These are phyloP conservation scores for Cordyceps fumosorosea DNA, from an alignment of 2,329 filamentous ascomycete genomes.

Conservation along the genomic window DNA sequence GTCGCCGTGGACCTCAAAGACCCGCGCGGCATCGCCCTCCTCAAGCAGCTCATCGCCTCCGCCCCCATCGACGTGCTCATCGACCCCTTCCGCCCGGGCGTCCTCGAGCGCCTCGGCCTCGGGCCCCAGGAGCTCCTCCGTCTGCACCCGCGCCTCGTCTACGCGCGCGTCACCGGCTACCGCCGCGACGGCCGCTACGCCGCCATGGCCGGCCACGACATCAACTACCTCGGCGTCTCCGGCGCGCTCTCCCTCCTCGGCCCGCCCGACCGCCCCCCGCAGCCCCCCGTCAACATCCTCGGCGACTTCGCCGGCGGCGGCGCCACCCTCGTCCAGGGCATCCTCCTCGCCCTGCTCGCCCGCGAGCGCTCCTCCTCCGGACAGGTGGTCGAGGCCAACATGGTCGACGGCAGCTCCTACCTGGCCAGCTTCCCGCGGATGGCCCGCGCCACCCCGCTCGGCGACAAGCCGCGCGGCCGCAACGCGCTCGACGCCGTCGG, in stretches of 20 bases:
- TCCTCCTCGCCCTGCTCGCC: constrained; percentile 71
- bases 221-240: constrained; percentile 89
- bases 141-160: constrained; percentile 68
- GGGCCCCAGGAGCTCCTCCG: constrained; percentile 61
- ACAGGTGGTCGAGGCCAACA: constrained; percentile 91
- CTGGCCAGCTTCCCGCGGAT: constrained; percentile 73
- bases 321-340: constrained; percentile 71
- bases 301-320: constrained; percentile 91
- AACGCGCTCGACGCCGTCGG: constrained; percentile 74
- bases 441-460: constrained; percentile 54
- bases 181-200: constrained; percentile 78
- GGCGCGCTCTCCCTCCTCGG: constrained; percentile 76
- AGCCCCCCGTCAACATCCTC: constrained; percentile 75
- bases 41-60: constrained; percentile 55
- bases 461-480: constrained; percentile 57
- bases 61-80: constrained; percentile 80
- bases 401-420: constrained; percentile 86
- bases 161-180: constrained; percentile 86
- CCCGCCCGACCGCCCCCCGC: constrained; percentile 59
- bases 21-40: constrained; percentile 52
- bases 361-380: constrained; percentile 60
- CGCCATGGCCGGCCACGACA: constrained; percentile 88
- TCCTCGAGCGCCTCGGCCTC: constrained; percentile 78
- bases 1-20: constrained; percentile 75
- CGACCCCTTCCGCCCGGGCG: constrained; percentile 87